phyloP scores from a whole-genome alignment of 148 eudicot genomes.

The Camellia granthamiana region DNA sequence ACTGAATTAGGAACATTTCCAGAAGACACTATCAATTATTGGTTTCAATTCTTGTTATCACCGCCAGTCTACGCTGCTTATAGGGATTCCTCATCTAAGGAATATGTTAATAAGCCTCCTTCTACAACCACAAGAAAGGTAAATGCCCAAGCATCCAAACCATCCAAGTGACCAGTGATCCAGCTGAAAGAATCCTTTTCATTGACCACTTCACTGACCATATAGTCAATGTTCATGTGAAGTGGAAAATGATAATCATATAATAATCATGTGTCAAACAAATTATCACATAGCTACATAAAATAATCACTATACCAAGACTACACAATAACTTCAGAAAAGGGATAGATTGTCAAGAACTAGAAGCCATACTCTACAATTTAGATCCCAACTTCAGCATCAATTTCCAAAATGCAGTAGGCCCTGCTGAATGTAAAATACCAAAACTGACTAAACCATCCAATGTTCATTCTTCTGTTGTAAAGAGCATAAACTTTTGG shows the following conservation, averaged over 20 bases:
- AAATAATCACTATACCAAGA: background rate
- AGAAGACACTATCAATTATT: background rate
- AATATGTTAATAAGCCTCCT: background rate
- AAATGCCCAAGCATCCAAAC: background rate
- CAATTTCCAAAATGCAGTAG: background rate
- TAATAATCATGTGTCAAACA: background rate
- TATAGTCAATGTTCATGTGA: background rate
- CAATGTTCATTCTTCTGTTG: background rate
- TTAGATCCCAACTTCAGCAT: background rate
- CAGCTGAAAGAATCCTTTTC: slow-evolving; percentile 1
- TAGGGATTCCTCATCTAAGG: background rate
- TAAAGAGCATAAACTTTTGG: background rate
- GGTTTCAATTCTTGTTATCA: background rate
- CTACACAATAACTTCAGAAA: background rate
- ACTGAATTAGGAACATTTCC: background rate
- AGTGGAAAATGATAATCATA: background rate
- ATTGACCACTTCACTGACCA: background rate
- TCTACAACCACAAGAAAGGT: background rate
- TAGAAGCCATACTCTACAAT: background rate
- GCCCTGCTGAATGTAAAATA: background rate
- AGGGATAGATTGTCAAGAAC: background rate
- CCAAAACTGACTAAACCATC: background rate
- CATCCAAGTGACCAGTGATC: background rate
- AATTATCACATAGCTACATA: background rate
- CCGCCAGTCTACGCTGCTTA: background rate